Evolutionary conservation across 2,329 filamentous ascomycete genomes (phyloP), one percentile per base, ranked within the genome.

Genomic region (Lasiodiplodia sp.): DNA sequence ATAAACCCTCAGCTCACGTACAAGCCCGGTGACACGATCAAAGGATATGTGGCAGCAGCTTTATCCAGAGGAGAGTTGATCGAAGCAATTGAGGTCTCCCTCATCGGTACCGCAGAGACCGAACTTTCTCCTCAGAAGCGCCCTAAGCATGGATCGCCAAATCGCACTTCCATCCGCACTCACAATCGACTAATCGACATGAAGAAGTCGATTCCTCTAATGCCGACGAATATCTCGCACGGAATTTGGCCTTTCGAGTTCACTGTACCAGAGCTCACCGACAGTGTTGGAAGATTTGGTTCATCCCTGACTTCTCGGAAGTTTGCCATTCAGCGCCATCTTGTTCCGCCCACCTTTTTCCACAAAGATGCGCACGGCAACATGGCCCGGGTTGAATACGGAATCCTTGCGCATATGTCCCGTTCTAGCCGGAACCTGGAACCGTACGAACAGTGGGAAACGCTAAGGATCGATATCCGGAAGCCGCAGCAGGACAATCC

Each of bases 231-330:
- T 12, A 66, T 51, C n/a, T 64, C 74, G 16, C 74, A 74, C 34
- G 78, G 77, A 31, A 74, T 71, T 10, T 79, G 77, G 77, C 62
- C 71, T 1, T 79, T 80, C 68, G 74, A 77, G n/a, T 79, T 78
- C 70, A 71, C 71, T 16, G 78, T 79, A 57, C 78, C 78, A 23
- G 71, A 74, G 4, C 68, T 67, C n/a, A 79, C 78, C 0, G 72
- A 75, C 53, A 71, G 73, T 60, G 69, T 70, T 3, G 72, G 68
- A 66, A 55, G 18, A n/a, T 55, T 25, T 31, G 70, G 66, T 1
- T 62, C 69, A 3, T 68, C 73, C 31, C 72, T 71, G 34, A 73
- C 72, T 25, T 74, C 73, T 51, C 72, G 77, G 21, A 58, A 71
- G 11, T 67, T 80, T 1, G 68, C 70, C 37, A 74, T 11, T 74